phyloP scores from a whole-genome alignment of 768 basidiomycete genomes.

The Tubosaeta brunneosetosa region DNA sequence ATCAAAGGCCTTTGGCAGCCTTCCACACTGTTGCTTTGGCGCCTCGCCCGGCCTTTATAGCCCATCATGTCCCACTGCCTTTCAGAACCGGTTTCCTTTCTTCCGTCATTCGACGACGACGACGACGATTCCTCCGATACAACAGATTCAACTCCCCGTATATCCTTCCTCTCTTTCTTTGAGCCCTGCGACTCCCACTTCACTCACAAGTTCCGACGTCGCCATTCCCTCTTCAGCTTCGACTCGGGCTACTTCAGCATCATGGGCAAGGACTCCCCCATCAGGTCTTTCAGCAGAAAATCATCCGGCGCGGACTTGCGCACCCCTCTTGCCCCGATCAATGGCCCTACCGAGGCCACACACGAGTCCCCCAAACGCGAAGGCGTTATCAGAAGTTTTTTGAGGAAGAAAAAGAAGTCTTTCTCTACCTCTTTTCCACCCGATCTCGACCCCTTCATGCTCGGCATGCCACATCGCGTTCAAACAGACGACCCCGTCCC shows the following conservation, averaged over 20 bases:
- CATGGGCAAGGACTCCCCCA: conserved; percentile 21
- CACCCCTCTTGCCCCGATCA: conserved; percentile 8
- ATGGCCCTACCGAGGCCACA: neutral
- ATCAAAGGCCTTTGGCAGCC: conserved; percentile 26
- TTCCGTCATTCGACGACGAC: conserved; percentile 13
- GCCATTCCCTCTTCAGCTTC: conserved; percentile 20
- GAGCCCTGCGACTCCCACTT: conserved; percentile 1
- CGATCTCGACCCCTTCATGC: conserved; percentile 8
- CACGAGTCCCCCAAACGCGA: conserved; percentile 21
- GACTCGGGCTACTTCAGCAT: conserved; percentile 29
- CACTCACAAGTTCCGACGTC: conserved; percentile 7
- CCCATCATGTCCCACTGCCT: conserved; percentile 15
- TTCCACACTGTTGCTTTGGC: conserved; percentile 22
- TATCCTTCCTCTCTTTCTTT: conserved; percentile 13
- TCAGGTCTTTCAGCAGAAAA: conserved; percentile 9
- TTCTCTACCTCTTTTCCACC: neutral
- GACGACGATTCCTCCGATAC: conserved; percentile 15
- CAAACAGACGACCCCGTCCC: neutral
- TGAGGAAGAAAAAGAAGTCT: conserved; percentile 26
- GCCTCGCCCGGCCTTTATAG: conserved; percentile 11
- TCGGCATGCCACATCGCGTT: neutral
- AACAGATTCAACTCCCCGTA: conserved; percentile 16
- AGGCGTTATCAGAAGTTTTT: conserved; percentile 12
- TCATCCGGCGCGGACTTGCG: conserved; percentile 11
- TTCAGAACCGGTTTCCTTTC: conserved; percentile 11